Base-by-base conservation (phyloP, 805 yeast species). In the Isabelozyma rhagii region DNA sequence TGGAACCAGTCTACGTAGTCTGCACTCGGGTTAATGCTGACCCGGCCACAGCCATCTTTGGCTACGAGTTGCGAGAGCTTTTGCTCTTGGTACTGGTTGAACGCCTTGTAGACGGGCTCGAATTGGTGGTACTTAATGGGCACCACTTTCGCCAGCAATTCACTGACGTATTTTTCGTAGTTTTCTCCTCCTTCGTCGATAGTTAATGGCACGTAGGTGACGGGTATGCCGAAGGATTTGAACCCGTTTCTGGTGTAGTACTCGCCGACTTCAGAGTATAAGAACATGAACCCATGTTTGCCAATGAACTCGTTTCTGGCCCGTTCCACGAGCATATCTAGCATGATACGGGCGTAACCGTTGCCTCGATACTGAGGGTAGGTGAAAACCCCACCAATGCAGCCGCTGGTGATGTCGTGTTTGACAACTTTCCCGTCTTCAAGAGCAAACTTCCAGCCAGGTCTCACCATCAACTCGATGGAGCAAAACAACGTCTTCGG, bases 241-340 rank as follows among this genome's bases (percentile, higher is more conserved):
- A 73, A 74, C 13, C 78, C 79, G 47, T 58, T 57, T 21, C 62
- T 61, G 44, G 60, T 48, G 52, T 74, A 74, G 58, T 71, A 74
- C 47, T 74, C 78, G 9, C 78, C 78, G 9, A 74, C 65, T 52
- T 74, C 79, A 2, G 77, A 71, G 55, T 74, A 73, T 48, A 74
- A 63, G 51, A 69, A 68, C 8, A 62, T 59, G 50, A 63, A 71
- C 1, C 76, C 77, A 39, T 66, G 66, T 3, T 48, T 48, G 2
- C 72, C 74, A 31, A 69, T 44, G 13, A 46, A 48, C 11, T 60
- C 58, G 4, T 28, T 40, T 50, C 61, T 61, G 25, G 63, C 55
- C 21, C 53, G 43, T 18, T 67, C 64, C 39, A 69, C 67, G 44
- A 71, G 50, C 51, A 66, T 62, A 51, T 71, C 74, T 27, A 72